These are phyloP conservation scores for Boletus rubroflammeus DNA, from an alignment of 768 basidiomycete genomes.

Conservation along the genomic window DNA sequence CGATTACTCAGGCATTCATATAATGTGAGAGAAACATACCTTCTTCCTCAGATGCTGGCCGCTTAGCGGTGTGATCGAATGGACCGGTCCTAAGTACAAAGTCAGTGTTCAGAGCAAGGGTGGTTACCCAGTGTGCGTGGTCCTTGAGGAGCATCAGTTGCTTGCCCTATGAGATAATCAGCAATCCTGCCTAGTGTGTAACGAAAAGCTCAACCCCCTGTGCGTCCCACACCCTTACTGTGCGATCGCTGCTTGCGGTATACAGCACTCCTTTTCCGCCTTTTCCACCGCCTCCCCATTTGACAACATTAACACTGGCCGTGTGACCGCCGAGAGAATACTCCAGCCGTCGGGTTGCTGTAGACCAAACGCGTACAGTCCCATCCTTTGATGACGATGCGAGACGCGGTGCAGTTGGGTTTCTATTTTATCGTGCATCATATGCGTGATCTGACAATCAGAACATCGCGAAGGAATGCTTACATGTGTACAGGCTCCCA, in stretches of 20 bases:
- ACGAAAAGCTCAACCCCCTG: conserved; percentile 50
- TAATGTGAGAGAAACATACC: conserved; percentile 43
- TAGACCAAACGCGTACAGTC: conserved; percentile 93
- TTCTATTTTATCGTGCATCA: conserved; percentile 43
- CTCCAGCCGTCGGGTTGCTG: conserved; percentile 63
- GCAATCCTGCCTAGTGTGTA: neutral
- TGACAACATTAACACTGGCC: conserved; percentile 90
- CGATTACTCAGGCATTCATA: neutral
- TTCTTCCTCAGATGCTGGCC: conserved; percentile 76
- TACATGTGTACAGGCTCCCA: conserved; percentile 97
- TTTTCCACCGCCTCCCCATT: conserved; percentile 89
- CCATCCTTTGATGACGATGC: conserved; percentile 97
- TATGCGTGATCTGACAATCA: neutral
- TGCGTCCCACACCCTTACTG: conserved; percentile 93
- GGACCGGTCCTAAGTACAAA: conserved; percentile 93
- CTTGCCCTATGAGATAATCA: conserved; percentile 57
- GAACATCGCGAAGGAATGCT: conserved; percentile 23
- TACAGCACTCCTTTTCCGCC: conserved; percentile 72
- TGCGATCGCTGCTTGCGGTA: conserved; percentile 92
- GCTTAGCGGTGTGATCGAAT: conserved; percentile 83
- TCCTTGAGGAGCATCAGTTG: conserved; percentile 84
- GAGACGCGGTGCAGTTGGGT: conserved; percentile 71
- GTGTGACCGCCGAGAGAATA: conserved; percentile 92
- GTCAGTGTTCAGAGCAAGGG: conserved; percentile 91
- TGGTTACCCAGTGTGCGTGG: conserved; percentile 99